Evolutionary conservation across 805 yeast genomes (phyloP).

Genomic region (Ogataea degrootiae): DNA sequence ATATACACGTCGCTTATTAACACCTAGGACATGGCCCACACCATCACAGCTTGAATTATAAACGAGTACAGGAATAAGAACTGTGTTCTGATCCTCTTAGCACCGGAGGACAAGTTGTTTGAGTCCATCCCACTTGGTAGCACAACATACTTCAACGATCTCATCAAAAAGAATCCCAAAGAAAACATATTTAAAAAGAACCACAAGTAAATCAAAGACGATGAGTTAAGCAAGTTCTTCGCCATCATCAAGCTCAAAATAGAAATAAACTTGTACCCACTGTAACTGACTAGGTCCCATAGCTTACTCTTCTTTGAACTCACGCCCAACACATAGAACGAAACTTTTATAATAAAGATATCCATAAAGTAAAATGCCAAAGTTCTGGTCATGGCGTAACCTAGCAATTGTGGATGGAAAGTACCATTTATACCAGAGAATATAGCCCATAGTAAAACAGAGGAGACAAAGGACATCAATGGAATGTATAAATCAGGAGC

Average conservation of each 20-base stretch:
- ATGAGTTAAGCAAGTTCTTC: constrained; percentile 36
- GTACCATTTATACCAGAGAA: constrained; percentile 82
- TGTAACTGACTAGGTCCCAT: constrained; percentile 82
- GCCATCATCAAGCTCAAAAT: constrained; percentile 52
- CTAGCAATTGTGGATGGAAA: constrained; percentile 90
- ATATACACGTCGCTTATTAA: constrained; percentile 4
- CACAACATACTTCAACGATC: constrained; percentile 64
- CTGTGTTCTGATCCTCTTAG: constrained; percentile 78
- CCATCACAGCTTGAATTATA: constrained; percentile 67
- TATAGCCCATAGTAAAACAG: constrained; percentile 77
- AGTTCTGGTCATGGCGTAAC: constrained; percentile 81
- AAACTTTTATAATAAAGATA: constrained; percentile 68
- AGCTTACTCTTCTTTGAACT: constrained; percentile 48
- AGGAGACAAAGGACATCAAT: constrained; percentile 85
- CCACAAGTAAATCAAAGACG: constrained; percentile 33
- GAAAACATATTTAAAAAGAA: constrained; percentile 46
- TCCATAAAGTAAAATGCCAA: constrained; percentile 79
- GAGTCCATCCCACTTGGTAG: constrained; percentile 55
- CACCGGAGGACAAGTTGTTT: constrained; percentile 59
- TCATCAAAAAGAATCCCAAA: constrained; percentile 60
- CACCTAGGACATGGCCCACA: constrained; percentile 57
- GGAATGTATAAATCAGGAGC: constrained; percentile 98
- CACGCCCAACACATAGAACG: constrained; percentile 74
- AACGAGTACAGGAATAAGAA: constrained; percentile 83
- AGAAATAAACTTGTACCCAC: constrained; percentile 93